Base-by-base conservation (phyloP, 192 early-diverging fungal species). In the Podila horticola region DNA sequence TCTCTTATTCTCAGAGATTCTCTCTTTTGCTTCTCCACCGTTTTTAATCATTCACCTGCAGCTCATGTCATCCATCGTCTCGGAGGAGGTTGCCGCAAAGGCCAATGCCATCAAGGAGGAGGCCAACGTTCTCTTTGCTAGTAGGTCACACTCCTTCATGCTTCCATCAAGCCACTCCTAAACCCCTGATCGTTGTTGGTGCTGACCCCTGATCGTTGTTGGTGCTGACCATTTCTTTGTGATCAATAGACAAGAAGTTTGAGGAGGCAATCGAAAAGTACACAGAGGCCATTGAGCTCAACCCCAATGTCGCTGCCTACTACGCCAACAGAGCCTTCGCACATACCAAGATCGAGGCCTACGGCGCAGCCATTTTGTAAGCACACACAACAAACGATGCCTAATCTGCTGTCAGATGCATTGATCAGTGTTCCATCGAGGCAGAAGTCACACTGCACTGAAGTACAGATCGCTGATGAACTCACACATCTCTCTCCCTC, bases 321-420 rank as follows among this genome's bases (percentile, higher is more conserved):
- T 98, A 95, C 72, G 89, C 97, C 24, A 99, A 99, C 83, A 90
- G 98, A 29, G 94, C 96, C 20, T 92, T 98, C 64, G 94, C 94
- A 41, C 93, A 97, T 84, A 89, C 96, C 30, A 88, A 90, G 51
- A 84, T 91, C 10, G 97, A 99, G 81, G 91, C 93, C 62, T 97
- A 96, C 83, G 96, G 95, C 1, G 91, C 89, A 63, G 94, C 93
- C 48, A 89, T 91, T 70, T 75, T 86, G 67, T 89, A 86, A 51
- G 82, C 9, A 29, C 24, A 30, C 10, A 20, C 10, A 20, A 17
- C 15, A 45, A 45, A 1, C 41, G 11, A 15, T 45, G 13, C 41
- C 15, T 17, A 13, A 45, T 45, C 41, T 13, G 13, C 15, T 45
- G 33, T 41, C 12, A 41, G 38, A 41, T 41, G 9, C 38, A 41